These are phyloP conservation scores for Pichia sp. DNA, from an alignment of 1,139 yeast genomes.

Conservation along the genomic window DNA sequence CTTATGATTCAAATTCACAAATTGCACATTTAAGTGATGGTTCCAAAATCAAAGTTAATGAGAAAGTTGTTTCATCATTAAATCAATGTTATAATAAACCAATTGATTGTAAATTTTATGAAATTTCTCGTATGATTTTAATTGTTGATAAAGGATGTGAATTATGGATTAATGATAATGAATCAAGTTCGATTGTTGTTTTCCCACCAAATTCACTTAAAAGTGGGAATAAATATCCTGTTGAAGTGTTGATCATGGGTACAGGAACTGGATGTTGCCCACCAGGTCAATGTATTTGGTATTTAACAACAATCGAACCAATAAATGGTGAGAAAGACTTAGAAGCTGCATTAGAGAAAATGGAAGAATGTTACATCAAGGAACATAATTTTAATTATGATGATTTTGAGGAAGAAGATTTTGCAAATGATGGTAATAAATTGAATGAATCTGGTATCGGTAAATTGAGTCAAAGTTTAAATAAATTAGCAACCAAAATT, in stretches of 20 bases:
- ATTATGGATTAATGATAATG: constrained; percentile 87
- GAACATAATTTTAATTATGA: constrained; percentile 61
- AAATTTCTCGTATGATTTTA: constrained; percentile 69
- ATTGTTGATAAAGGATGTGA: constrained; percentile 80
- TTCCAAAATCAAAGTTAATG: constrained; percentile 62
- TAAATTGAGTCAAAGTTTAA: constrained; percentile 77
- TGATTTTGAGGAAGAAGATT: constrained; percentile 47
- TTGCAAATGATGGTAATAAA: constrained; percentile 30
- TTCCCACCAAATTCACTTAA: constrained; percentile 86
- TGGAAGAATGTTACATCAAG: constrained; percentile 73
- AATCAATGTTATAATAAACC: constrained; percentile 52
- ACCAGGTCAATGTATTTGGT: constrained; percentile 84
- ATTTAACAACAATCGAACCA: constrained; percentile 68
- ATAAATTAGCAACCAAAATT: constrained; percentile 40
- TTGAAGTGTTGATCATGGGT: constrained; percentile 82
- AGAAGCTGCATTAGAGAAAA: constrained; percentile 69
- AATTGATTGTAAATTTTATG: constrained; percentile 32
- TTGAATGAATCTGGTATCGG: constrained; percentile 39
- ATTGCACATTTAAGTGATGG: constrained; percentile 75
- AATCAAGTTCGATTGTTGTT: constrained; percentile 78
- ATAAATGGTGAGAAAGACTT: constrained; percentile 60
- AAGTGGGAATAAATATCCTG: constrained; percentile 59
- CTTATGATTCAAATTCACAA: constrained; percentile 58
- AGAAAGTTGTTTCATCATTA: constrained; percentile 65
- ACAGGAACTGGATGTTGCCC: constrained; percentile 91